Percentiles rank a stretch among this genome's conserved stretches.
Evolutionary conservation across 495 filamentous ascomycete species (phyloP).

Genomic region (Trichoderma parareesei): DNA sequence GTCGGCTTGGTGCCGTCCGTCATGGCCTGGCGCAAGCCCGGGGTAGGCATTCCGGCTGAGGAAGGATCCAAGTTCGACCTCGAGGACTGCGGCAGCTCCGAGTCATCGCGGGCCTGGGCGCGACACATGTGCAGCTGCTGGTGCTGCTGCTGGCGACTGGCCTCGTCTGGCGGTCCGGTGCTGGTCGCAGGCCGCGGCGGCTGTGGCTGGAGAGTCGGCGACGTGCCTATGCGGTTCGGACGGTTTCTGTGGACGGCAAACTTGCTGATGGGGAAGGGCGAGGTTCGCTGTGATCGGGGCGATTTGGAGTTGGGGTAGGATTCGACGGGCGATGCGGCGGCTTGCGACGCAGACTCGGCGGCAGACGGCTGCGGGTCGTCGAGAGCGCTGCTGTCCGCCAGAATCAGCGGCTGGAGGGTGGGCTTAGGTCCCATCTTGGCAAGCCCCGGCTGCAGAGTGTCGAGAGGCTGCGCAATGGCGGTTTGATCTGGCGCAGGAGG

Average conservation of each 20-base stretch:
- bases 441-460: constrained; percentile 3
- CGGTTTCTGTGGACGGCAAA: constrained; percentile 7
- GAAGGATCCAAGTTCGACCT: constrained; percentile 6
- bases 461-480: background rate
- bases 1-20: constrained; percentile 27
- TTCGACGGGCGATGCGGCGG: background rate
- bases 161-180: constrained; percentile 4
- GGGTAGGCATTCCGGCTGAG: constrained; percentile 20
- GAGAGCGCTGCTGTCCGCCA: constrained; percentile 4
- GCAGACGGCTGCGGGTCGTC: background rate
- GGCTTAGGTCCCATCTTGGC: constrained; percentile 12
- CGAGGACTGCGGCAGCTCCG: background rate
- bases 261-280: constrained; percentile 7
- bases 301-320: background rate
- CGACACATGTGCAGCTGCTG: background rate
- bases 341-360: background rate
- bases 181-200: background rate
- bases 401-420: constrained; percentile 10
- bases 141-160: background rate
- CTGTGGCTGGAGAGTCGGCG: constrained; percentile 12
- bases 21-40: constrained; percentile 22
- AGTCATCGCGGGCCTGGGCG: constrained; percentile 5
- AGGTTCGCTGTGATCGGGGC: background rate
- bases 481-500: background rate
- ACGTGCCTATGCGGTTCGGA: background rate